Percentiles rank a stretch among this genome's conserved stretches.
Evolutionary conservation across 768 basidiomycete genomes (phyloP).

Genomic region (Cyclocybe cylindracea): DNA sequence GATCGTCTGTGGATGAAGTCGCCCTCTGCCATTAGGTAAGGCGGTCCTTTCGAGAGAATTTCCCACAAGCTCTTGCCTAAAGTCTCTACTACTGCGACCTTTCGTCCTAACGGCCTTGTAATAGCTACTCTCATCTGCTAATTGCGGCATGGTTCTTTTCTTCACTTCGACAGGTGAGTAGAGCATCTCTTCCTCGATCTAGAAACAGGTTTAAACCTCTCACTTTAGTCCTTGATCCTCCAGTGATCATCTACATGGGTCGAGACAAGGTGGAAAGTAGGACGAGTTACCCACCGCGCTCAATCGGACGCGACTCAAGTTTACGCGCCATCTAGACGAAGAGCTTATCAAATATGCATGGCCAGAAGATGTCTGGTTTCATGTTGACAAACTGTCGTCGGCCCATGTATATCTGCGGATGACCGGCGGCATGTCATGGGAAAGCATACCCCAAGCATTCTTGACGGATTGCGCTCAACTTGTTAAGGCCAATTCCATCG

Average conservation of each 20-base stretch:
- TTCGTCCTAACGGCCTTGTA: too few species aligned
- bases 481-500: conserved; percentile 97
- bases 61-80: too few species aligned
- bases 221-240: conserved; percentile 55
- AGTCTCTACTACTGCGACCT: too few species aligned
- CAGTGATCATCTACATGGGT: conserved; percentile 88
- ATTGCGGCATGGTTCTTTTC: conserved; percentile 49
- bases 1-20: not conserved
- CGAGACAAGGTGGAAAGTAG: conserved; percentile 95
- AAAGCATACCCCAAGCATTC: conserved; percentile 77
- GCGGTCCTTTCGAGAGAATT: too few species aligned
- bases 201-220: conserved; percentile 7
- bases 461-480: conserved; percentile 89
- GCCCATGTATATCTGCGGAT: conserved; percentile 97
- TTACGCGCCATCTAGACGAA: conserved; percentile 65
- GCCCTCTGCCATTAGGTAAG: too few species aligned
- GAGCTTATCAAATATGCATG: conserved; percentile 92
- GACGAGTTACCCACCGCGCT: conserved; percentile 24
- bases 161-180: conserved; percentile 43
- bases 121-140: not conserved
- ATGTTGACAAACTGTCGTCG: conserved; percentile 97
- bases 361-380: conserved; percentile 91
- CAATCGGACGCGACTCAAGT: conserved; percentile 16
- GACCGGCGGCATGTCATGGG: conserved; percentile 82
- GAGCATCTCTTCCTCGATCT: not conserved